These are phyloP conservation scores for Capronia coronata DNA, from an alignment of 2,329 filamentous ascomycete species.

Conservation along the genomic window DNA sequence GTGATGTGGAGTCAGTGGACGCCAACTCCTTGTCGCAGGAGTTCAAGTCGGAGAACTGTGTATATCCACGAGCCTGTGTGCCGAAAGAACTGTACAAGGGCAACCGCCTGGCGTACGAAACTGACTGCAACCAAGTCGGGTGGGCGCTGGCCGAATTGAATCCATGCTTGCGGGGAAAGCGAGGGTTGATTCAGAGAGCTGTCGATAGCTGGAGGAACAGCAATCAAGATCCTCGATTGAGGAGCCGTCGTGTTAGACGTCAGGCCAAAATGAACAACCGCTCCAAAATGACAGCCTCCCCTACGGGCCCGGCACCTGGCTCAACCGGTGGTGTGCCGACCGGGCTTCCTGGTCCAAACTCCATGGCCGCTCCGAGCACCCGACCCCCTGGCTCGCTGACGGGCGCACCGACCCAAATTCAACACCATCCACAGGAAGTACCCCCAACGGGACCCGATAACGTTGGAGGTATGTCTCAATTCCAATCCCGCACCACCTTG, in stretches of 20 bases:
- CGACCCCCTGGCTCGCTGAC: slow-evolving; percentile 52
- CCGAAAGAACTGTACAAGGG: slow-evolving; percentile 93
- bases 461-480: slow-evolving; percentile 93
- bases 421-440: slow-evolving; percentile 72
- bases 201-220: slow-evolving; percentile 99
- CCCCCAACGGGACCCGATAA: slow-evolving; percentile 54
- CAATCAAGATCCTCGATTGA: slow-evolving; percentile 87
- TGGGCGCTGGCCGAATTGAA: slow-evolving; percentile 96
- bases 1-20: slow-evolving; percentile 93
- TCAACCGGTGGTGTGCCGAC: slow-evolving; percentile 55
- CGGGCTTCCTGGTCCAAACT: slow-evolving; percentile 56
- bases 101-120: slow-evolving; percentile 93
- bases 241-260: slow-evolving; percentile 83
- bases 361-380: slow-evolving; percentile 47
- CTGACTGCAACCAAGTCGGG: slow-evolving; percentile 98
- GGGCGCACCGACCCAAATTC: slow-evolving; percentile 61
- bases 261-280: slow-evolving; percentile 94
- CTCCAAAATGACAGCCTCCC: slow-evolving; percentile 59
- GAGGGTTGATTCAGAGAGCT: slow-evolving; percentile 89
- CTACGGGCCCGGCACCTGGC: slow-evolving; percentile 60
- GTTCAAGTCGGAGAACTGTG: slow-evolving; percentile 97
- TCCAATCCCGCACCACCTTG: not conserved
- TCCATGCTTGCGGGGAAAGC: slow-evolving; percentile 80
- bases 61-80: slow-evolving; percentile 92
- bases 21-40: slow-evolving; percentile 76